phyloP scores from a whole-genome alignment of 2,329 filamentous ascomycete genomes.

The Phoma sp. region DNA sequence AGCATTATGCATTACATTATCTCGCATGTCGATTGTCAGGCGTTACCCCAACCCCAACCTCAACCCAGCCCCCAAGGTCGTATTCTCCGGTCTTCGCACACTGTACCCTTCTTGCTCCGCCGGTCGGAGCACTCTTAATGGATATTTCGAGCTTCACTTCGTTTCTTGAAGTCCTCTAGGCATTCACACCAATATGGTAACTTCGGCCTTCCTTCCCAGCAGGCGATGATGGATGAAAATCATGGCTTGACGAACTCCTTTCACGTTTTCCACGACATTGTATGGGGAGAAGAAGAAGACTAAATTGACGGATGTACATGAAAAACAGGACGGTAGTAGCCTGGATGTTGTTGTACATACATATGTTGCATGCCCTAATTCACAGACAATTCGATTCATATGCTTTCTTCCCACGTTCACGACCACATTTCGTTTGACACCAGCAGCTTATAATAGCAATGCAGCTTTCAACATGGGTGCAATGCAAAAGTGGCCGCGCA shows the following conservation, averaged over 20 bases:
- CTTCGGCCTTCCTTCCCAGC: not conserved
- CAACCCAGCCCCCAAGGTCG: not conserved
- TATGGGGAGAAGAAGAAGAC: not conserved
- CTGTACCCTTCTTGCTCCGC: constrained; percentile 5
- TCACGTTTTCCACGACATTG: constrained; percentile 7
- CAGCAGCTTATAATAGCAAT: no score
- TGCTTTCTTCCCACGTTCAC: no score
- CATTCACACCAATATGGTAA: constrained; percentile 6
- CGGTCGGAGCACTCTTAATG: constrained; percentile 5
- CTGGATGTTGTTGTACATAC: constrained; percentile 13
- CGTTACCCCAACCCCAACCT: not conserved
- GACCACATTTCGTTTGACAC: no score
- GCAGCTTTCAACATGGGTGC: no score
- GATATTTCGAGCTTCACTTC: not conserved
- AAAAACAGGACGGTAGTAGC: not conserved
- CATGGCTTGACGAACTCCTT: constrained; percentile 14
- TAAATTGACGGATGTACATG: constrained; percentile 14
- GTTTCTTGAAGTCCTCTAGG: not conserved
- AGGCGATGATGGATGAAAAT: constrained; percentile 2
- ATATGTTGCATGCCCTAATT: constrained; percentile 5
- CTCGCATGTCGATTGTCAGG: not conserved
- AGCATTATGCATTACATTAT: constrained; percentile 6
- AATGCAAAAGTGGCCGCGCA: no score
- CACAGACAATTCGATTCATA: not conserved
- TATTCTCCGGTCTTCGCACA: not conserved